Conservation (phyloP, 495 filamentous ascomycete species). For the Hypomontagnella submonticulosa region DNA sequence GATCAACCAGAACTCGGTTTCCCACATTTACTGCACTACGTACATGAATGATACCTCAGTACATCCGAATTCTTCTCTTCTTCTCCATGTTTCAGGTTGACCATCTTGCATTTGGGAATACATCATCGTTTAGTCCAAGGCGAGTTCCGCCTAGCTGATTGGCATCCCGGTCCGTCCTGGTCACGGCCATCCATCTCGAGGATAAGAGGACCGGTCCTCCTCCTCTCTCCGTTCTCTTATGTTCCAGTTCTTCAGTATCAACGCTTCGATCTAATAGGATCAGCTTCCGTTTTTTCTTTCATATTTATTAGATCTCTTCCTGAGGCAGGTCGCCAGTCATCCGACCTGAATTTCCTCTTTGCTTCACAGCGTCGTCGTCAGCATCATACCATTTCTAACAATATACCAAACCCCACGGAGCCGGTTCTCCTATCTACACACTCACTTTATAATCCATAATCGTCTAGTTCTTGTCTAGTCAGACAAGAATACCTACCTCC, state of each 20-base stretch:
- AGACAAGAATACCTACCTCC: slow-evolving; percentile 45
- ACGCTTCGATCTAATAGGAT: slow-evolving; percentile 47
- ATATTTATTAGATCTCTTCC: slow-evolving; percentile 45
- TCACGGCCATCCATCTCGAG: slow-evolving; percentile 42
- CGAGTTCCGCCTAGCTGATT: slow-evolving; percentile 44
- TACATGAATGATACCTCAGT: slow-evolving; percentile 32
- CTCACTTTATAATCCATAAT: slow-evolving; percentile 54
- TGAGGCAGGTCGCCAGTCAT: slow-evolving; percentile 34
- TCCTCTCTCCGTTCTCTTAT: slow-evolving; percentile 36
- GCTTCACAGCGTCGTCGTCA: slow-evolving; percentile 38
- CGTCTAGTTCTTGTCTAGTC: slow-evolving; percentile 48
- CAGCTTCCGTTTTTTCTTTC: slow-evolving; percentile 42
- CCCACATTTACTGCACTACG: slow-evolving; percentile 28
- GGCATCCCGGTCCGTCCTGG: slow-evolving; percentile 44
- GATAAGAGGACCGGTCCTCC: slow-evolving; percentile 50
- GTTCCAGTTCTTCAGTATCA: slow-evolving; percentile 49
- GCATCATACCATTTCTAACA: slow-evolving; percentile 32
- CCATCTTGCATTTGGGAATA: slow-evolving; percentile 42
- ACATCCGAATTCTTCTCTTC: slow-evolving; percentile 33
- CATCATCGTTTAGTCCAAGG: slow-evolving; percentile 45
- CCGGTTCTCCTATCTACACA: slow-evolving; percentile 42
- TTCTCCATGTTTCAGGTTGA: slow-evolving; percentile 51
- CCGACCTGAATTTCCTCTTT: slow-evolving; percentile 37
- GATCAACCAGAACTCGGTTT: slow-evolving; percentile 31
- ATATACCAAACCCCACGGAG: slow-evolving; percentile 31